These are phyloP conservation scores for Ilex paraguariensis DNA, from an alignment of 305 asterid genomes.

Conservation along the genomic window DNA sequence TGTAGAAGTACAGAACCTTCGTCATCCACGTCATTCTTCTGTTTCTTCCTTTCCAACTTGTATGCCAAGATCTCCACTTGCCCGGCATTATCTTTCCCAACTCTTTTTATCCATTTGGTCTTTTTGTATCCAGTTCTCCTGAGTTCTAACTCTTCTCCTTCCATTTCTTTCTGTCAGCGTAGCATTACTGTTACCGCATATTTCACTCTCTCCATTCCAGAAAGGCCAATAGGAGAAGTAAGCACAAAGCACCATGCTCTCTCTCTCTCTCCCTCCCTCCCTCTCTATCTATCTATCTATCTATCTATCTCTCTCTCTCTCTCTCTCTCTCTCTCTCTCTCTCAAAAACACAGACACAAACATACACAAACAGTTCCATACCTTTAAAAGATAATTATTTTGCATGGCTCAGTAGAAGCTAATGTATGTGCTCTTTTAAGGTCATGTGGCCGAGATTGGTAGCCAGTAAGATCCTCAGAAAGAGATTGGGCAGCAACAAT, in stretches of 20 bases:
- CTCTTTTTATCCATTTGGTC: no score
- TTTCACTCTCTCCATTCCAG: conserved; percentile 21
- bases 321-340: neutral
- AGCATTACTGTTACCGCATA: no score
- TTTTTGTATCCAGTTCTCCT: no score
- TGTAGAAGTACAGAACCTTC: no score
- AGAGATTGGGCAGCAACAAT: conserved; percentile 40
- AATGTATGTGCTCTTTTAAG: conserved; percentile 11
- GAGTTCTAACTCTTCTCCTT: no score
- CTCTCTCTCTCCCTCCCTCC: neutral
- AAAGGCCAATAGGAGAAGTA: conserved; percentile 34
- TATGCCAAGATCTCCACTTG: no score
- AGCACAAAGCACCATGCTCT: conserved; percentile 22
- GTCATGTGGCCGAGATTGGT: conserved; percentile 66
- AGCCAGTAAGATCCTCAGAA: conserved; percentile 47
- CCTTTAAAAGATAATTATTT: neutral
- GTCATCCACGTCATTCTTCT: no score
- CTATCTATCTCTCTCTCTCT: neutral
- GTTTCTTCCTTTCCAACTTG: no score
- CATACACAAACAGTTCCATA: no score
- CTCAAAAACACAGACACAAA: neutral
- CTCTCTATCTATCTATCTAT: neutral
- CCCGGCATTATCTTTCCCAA: no score
- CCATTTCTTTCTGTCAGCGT: no score
- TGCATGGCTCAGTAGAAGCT: neutral